Base-by-base conservation (phyloP, 2,329 filamentous ascomycete genomes). In the Paramyrothecium sp. region DNA sequence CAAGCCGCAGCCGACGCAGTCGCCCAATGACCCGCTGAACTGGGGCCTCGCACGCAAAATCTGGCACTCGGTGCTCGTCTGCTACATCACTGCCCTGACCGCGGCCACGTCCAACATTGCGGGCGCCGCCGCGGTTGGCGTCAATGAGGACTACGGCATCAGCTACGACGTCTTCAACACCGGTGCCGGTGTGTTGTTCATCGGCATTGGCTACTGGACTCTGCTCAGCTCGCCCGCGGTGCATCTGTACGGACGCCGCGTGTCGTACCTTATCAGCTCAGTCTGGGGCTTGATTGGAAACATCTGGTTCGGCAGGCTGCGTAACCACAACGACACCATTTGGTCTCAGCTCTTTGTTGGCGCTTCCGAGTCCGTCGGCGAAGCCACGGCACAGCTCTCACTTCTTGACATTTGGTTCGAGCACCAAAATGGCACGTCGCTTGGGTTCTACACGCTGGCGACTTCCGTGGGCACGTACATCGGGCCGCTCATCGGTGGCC, bases 291-390 rank as follows among this genome's bases (percentile, higher is more conserved):
- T 84, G 7, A 71, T 79, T 20, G 82, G 82, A 2, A 77, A 78
- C 26, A 76, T 83, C 55, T 84, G 82, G 81, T 80, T 84, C 52
- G 81, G 81, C 10, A 70, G 70, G 22, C 71, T 80, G 12, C 62
- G 74, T 52, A 75, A 65, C 21, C 73, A 71, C 1, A 65, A 70
- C 17, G 80, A 83, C 56, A 77, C 80, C 2, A 77, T 84, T 56
- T 82, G 79, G 75, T 80, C 80, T 51, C 82, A 85, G 64, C 72
- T 85, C 2, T 84, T 85, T 55, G 80, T 85, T 2, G 82, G 82
- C 17, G 81, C 81, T 3, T 84, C 82, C 4, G 81, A 85, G 67
- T 76, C 80, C 10, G 81, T 81, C 47, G 81, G 80, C 2, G 82
- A 85, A 66, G 82, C 82, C 0, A 76, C 81, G 30, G 82, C 81